A percentile compares a stretch with the other conserved stretches of the same genome.
Conservation (phyloP, 139 green algal genomes). For the Chlorokybus atmophyticus region DNA sequence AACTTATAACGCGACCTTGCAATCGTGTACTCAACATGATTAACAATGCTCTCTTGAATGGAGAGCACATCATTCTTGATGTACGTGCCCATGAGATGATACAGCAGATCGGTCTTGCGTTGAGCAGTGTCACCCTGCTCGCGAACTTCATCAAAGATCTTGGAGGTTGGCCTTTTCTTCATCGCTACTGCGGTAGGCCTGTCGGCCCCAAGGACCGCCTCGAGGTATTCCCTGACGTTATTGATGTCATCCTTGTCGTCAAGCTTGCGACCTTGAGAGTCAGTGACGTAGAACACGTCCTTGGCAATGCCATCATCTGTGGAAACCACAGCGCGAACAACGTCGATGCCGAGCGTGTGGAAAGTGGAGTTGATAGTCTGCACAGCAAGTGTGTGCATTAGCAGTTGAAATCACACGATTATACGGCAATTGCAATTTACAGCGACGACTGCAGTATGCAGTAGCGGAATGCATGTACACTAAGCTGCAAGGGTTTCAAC, state of each 20-base stretch:
- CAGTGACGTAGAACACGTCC: slow-evolving; percentile 73
- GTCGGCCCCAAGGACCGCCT: slow-evolving; percentile 27
- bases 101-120: slow-evolving; percentile 39
- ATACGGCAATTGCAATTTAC: too few species aligned
- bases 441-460: too few species aligned
- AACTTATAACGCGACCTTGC: slow-evolving; percentile 84
- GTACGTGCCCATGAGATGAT: slow-evolving; percentile 89
- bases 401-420: too few species aligned
- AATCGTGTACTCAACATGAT: slow-evolving; percentile 98
- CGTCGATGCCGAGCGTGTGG: slow-evolving; percentile 63
- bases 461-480: too few species aligned
- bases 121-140: neutral
- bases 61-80: slow-evolving; percentile 84
- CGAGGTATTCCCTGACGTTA: slow-evolving; percentile 39
- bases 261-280: slow-evolving; percentile 43
- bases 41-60: slow-evolving; percentile 91
- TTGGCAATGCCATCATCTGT: slow-evolving; percentile 28
- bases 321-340: slow-evolving; percentile 36
- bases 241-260: slow-evolving; percentile 29
- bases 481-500: too few species aligned
- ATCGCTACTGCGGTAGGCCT: neutral
- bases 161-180: neutral
- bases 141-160: slow-evolving; percentile 1
- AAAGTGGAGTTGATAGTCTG: slow-evolving; percentile 51
- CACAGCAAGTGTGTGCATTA: too few species aligned